These are phyloP conservation scores for Filosporella fistucella DNA, from an alignment of 495 filamentous ascomycete genomes.

Conservation along the genomic window DNA sequence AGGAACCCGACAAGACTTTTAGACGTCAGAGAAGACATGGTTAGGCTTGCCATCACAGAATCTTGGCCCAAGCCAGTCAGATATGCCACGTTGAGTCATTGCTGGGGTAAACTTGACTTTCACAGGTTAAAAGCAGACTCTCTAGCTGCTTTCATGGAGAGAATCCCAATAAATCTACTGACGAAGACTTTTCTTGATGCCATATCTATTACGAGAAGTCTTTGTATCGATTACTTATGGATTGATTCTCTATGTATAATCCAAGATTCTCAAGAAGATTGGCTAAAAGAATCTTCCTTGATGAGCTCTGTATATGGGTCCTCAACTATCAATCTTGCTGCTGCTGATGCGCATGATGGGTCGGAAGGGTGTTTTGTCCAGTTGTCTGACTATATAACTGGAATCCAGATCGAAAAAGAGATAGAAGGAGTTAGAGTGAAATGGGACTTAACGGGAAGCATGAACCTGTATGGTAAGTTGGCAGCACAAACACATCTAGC, in stretches of 20 bases:
- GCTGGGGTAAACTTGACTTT: constrained; percentile 2
- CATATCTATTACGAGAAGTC: not conserved
- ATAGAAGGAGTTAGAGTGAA: not conserved
- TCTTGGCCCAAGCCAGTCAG: no score
- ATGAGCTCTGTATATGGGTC: not conserved
- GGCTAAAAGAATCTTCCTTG: not conserved
- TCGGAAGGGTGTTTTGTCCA: not conserved
- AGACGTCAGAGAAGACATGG: no score
- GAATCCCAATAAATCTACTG: not conserved
- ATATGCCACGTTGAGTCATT: constrained; percentile 8
- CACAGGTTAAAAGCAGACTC: not conserved
- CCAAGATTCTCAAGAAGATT: constrained; percentile 5
- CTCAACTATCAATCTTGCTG: not conserved
- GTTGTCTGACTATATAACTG: no score
- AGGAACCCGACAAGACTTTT: no score
- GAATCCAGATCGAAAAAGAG: not conserved
- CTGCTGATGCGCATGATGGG: not conserved
- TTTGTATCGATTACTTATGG: constrained; percentile 1
- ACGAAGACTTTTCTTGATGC: constrained; percentile 4
- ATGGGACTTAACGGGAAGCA: not conserved
- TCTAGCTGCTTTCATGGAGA: not conserved
- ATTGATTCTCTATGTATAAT: constrained; percentile 3
- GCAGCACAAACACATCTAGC: not conserved
- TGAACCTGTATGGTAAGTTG: not conserved
- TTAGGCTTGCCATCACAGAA: no score